Conservation (phyloP, 2,329 filamentous ascomycete species). For the Bimuria novae-zelandiae region DNA sequence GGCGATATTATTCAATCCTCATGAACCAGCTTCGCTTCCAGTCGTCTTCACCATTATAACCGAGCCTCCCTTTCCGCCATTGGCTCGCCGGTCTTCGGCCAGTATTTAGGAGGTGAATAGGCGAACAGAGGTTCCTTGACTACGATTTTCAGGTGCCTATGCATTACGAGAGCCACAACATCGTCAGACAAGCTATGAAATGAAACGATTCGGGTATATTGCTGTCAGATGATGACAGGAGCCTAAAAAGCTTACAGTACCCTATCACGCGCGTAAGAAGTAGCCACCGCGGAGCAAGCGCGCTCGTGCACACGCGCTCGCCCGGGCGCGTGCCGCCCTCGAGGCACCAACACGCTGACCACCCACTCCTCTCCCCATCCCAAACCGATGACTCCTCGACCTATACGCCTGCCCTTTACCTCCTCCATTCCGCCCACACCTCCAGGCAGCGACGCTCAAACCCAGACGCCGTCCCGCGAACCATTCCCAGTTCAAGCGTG, state of each 20-base stretch:
- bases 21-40: too few relatives aligned
- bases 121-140: too few relatives aligned
- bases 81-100: too few relatives aligned
- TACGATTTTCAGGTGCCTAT: too few relatives aligned
- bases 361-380: slow-evolving; percentile 10
- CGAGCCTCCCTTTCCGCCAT: too few relatives aligned
- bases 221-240: neutral
- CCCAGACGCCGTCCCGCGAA: slow-evolving; percentile 27
- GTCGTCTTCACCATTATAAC: too few relatives aligned
- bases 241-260: slow-evolving; percentile 7
- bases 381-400: slow-evolving; percentile 38
- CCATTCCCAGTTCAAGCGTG: slow-evolving; percentile 25
- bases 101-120: too few relatives aligned
- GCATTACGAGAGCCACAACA: too few relatives aligned
- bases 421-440: slow-evolving; percentile 3
- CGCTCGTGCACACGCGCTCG: neutral
- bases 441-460: slow-evolving; percentile 47
- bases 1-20: too few relatives aligned
- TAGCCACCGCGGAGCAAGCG: too few relatives aligned
- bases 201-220: slow-evolving; percentile 5
- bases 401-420: slow-evolving; percentile 29
- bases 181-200: neutral
- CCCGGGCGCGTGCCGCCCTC: slow-evolving; percentile 20
- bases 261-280: slow-evolving; percentile 25
- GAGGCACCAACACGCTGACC: slow-evolving; percentile 24